Evolutionary conservation across 2,329 filamentous ascomycete genomes (phyloP).

Genomic region (Cladosporium sp.): DNA sequence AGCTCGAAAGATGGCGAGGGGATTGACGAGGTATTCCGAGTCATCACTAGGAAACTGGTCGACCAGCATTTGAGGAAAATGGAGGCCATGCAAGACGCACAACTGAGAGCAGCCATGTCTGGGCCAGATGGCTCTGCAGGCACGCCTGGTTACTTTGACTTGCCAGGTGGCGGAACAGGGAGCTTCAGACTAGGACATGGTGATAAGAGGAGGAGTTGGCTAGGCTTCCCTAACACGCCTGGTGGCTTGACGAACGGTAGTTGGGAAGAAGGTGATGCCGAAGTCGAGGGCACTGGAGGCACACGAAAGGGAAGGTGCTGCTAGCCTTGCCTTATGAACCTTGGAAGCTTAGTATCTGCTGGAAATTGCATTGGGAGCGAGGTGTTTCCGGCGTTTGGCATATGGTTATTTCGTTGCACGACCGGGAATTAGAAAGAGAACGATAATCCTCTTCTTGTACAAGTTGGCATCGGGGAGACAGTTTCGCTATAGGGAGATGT

Average conservation of each 20-base stretch:
- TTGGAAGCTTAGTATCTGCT: background rate
- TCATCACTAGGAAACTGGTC: conserved; percentile 77
- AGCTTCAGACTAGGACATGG: conserved; percentile 57
- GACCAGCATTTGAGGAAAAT: conserved; percentile 63
- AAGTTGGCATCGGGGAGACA: background rate
- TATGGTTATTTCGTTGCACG: background rate
- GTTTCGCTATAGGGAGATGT: background rate
- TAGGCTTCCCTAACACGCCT: conserved; percentile 53
- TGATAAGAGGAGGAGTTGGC: conserved; percentile 64
- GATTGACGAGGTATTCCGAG: conserved; percentile 92
- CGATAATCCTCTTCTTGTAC: background rate
- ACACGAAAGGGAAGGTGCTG: conserved; percentile 25
- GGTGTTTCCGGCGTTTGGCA: conserved; percentile 3
- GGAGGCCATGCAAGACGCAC: conserved; percentile 38
- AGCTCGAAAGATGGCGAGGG: conserved; percentile 90
- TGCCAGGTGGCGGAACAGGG: conserved; percentile 45
- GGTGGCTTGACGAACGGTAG: conserved; percentile 27
- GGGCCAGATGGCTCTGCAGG: conserved; percentile 33
- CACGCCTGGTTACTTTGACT: conserved; percentile 47
- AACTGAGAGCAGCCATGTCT: conserved; percentile 42
- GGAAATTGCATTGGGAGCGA: background rate
- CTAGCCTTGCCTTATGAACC: conserved; percentile 10
- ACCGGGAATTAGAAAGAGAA: background rate
- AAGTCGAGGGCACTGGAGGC: conserved; percentile 21
- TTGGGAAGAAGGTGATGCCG: conserved; percentile 21